Evolutionary conservation across 2,329 filamentous ascomycete genomes (phyloP).

Genomic region (Chrysoporthe cubensis): DNA sequence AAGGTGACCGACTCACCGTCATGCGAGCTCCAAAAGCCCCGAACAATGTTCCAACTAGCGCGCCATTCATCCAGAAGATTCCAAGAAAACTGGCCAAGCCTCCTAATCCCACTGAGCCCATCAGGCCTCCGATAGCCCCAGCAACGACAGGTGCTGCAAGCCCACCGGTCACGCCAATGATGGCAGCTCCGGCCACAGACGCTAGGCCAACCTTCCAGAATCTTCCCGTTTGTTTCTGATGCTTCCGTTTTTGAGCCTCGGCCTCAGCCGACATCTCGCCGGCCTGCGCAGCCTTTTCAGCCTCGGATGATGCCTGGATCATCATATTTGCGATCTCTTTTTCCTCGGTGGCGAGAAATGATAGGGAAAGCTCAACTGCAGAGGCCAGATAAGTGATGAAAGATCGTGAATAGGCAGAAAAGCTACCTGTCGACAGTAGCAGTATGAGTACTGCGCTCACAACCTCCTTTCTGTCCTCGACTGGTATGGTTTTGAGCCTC

Average conservation of each 20-base stretch:
- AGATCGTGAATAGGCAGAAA: conserved; percentile 73
- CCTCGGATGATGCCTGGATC: conserved; percentile 59
- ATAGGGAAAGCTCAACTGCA: conserved; percentile 65
- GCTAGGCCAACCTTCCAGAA: conserved; percentile 93
- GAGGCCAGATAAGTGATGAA: conserved; percentile 71
- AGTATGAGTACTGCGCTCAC: conserved; percentile 73
- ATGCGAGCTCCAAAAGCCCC: conserved; percentile 84
- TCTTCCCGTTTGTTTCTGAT: conserved; percentile 70
- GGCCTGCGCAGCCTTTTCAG: conserved; percentile 58
- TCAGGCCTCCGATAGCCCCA: conserved; percentile 80
- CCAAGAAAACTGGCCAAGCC: conserved; percentile 86
- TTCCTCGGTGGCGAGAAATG: conserved; percentile 70
- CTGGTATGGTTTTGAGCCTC: conserved; percentile 59
- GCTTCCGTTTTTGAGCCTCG: conserved; percentile 73
- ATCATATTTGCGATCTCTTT: conserved; percentile 76
- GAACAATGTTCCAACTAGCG: conserved; percentile 84
- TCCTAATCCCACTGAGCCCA: conserved; percentile 83
- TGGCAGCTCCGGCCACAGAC: conserved; percentile 81
- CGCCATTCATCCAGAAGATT: conserved; percentile 82
- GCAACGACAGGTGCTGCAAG: conserved; percentile 88
- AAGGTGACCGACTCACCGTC: conserved; percentile 47
- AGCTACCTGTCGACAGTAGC: conserved; percentile 72
- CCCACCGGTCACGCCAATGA: conserved; percentile 91
- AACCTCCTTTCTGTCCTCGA: conserved; percentile 63
- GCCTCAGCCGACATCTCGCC: conserved; percentile 70